phyloP scores from a whole-genome alignment of 208 protist species.

The Acanthamoeba royreba region DNA sequence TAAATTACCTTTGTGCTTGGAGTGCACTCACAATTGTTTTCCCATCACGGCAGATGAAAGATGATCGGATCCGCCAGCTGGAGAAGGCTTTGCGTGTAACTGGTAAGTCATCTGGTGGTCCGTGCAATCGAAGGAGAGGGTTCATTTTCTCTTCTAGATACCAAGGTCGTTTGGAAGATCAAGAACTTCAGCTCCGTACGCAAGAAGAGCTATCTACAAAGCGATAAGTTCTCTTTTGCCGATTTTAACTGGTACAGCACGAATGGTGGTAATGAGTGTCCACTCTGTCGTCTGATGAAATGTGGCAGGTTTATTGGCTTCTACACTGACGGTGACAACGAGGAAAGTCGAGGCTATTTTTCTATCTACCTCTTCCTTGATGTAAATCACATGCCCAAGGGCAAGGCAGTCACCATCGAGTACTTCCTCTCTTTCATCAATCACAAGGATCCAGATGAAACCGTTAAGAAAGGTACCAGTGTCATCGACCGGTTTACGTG shows the following conservation, averaged over 20 bases:
- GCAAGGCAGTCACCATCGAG: slow-evolving; percentile 45
- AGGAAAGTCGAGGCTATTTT: slow-evolving; percentile 57
- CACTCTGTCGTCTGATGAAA: not conserved
- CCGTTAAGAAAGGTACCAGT: slow-evolving; percentile 29
- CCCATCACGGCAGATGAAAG: not conserved
- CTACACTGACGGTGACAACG: slow-evolving; percentile 57
- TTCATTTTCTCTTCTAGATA: not conserved
- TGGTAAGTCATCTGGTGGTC: not conserved
- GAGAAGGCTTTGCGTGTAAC: not conserved
- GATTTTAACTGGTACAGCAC: slow-evolving; percentile 53
- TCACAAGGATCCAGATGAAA: slow-evolving; percentile 44
- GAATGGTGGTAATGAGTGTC: too few species aligned
- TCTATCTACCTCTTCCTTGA: slow-evolving; percentile 62
- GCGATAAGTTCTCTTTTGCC: slow-evolving; percentile 56
- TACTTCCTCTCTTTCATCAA: slow-evolving; percentile 59
- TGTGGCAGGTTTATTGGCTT: slow-evolving; percentile 54
- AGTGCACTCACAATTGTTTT: not conserved
- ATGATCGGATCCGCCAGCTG: not conserved
- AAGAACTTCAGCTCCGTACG: slow-evolving; percentile 51
- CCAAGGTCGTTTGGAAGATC: slow-evolving; percentile 57
- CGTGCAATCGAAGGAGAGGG: not conserved
- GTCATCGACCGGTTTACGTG: too few species aligned
- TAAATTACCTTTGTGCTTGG: not conserved
- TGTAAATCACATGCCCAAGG: slow-evolving; percentile 53
- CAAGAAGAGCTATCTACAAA: slow-evolving; percentile 56